phyloP scores from a whole-genome alignment of 2,329 filamentous ascomycete genomes.

The Orbilia oligospora region DNA sequence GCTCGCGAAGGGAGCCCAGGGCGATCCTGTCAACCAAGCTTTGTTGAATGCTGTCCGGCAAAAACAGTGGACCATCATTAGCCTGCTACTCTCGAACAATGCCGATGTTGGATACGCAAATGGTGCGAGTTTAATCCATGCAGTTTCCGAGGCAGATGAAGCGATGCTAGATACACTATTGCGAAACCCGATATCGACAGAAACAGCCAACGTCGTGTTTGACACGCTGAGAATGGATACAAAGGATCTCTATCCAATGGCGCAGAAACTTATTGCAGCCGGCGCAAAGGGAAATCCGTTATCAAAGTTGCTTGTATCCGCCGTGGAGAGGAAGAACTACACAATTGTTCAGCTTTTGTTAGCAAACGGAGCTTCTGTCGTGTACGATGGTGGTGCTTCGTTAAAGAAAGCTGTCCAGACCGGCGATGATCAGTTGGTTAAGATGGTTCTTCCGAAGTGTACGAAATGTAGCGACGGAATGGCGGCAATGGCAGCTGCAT shows the following conservation, averaged over 20 bases:
- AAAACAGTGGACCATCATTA: slow-evolving; percentile 56
- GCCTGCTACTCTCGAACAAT: slow-evolving; percentile 42
- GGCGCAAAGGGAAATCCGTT: slow-evolving; percentile 40
- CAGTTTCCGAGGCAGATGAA: slow-evolving; percentile 47
- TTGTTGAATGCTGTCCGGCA: slow-evolving; percentile 50
- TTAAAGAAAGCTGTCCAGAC: slow-evolving; percentile 54
- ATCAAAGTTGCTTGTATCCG: slow-evolving; percentile 42
- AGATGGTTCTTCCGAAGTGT: slow-evolving; percentile 40
- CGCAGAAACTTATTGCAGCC: slow-evolving; percentile 48
- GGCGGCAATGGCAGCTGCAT: slow-evolving; percentile 43
- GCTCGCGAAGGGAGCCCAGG: slow-evolving; percentile 43
- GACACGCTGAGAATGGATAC: slow-evolving; percentile 48
- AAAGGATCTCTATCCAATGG: slow-evolving; percentile 45
- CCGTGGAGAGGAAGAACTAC: slow-evolving; percentile 40
- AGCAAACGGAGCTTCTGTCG: slow-evolving; percentile 34
- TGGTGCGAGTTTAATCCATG: slow-evolving; percentile 43
- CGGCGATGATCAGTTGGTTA: slow-evolving; percentile 41
- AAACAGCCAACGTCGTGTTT: slow-evolving; percentile 37
- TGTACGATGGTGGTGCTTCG: slow-evolving; percentile 41
- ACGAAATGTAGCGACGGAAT: slow-evolving; percentile 14
- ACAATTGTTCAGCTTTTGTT: slow-evolving; percentile 43
- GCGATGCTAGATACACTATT: slow-evolving; percentile 55
- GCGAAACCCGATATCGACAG: slow-evolving; percentile 39
- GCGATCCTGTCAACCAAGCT: slow-evolving; percentile 52
- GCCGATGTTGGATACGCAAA: slow-evolving; percentile 47